Evolutionary conservation across 2,329 filamentous ascomycete species (phyloP).

Genomic region (Purpureocillium takamizusanense): DNA sequence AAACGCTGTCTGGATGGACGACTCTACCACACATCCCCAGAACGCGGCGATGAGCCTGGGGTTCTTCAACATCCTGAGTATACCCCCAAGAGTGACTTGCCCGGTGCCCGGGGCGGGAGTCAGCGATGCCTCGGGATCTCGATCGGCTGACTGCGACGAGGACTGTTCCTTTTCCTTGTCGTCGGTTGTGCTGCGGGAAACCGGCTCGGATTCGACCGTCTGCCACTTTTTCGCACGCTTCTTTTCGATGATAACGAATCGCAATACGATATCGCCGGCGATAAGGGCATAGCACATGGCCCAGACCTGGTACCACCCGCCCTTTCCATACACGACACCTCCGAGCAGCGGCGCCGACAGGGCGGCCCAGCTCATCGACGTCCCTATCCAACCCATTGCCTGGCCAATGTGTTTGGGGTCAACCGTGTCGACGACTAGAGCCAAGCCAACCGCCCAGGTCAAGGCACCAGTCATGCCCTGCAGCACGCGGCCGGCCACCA

Average conservation of each 20-base stretch:
- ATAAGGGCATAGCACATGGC: conserved; percentile 26
- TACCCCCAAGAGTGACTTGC: conserved; percentile 7
- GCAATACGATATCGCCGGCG: conserved; percentile 20
- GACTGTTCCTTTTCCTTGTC: neutral
- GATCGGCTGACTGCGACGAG: neutral
- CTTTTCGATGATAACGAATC: conserved; percentile 21
- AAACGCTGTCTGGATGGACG: conserved; percentile 21
- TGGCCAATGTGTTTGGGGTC: conserved; percentile 19
- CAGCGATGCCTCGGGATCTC: no score
- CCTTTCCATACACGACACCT: conserved; percentile 21
- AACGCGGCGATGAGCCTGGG: conserved; percentile 22
- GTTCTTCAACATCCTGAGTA: conserved; percentile 17
- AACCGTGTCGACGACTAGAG: conserved; percentile 24
- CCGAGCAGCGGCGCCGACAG: conserved; percentile 22
- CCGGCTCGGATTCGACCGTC: neutral
- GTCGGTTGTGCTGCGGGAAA: neutral
- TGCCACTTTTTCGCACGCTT: conserved; percentile 20
- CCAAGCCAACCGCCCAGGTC: conserved; percentile 26
- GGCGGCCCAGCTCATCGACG: conserved; percentile 21
- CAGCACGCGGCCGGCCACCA: conserved; percentile 21
- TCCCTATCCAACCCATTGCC: conserved; percentile 24
- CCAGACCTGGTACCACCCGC: conserved; percentile 24
- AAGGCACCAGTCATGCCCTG: conserved; percentile 23
- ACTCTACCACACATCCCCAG: conserved; percentile 23
- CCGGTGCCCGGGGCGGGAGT: neutral